Evolutionary conservation across 805 yeast species (phyloP), one percentile per base, ranked within the genome.

Genomic region (Starmera dryadoides): DNA sequence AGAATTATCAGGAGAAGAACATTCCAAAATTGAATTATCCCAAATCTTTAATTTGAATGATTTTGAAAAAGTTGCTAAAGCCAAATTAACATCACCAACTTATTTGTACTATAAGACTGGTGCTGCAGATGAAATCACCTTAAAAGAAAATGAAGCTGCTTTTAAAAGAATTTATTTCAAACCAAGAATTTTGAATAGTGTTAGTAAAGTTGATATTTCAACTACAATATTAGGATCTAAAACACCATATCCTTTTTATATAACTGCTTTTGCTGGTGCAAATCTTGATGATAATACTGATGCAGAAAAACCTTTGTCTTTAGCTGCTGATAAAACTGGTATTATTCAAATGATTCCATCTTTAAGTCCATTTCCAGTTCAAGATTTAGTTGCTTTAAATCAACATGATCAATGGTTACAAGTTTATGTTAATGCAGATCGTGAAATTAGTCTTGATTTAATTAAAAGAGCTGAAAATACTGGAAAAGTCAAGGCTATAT

Each of bases 181-280:
- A 28, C 79, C 79, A 16, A 65, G 66, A 36, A 62, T 67, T 15
- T 48, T 69, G 39, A 56, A 58, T 2, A 60, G 61, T 38, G 67
- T 63, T 4, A 40, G 53, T 1, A 42, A 56, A 4, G 53, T 64
- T 26, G 73, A 70, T 45, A 49, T 66, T 4, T 52, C 67, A 9
- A 74, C 79, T n/a, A 53, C 60, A 12, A 64, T 77, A 58, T 53
- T 73, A 16, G 81, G 79, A 0, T 48, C 68, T n/a, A 58, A 62
- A 33, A 63, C 70, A 0, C 52, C 52, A 21, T 62, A 66, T 16
- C 79, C 79, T 2, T 58, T 75, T 39, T 75, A 73, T 45, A 63
- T 70, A 32, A 59, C 70, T 4, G 77, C 77, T 2, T 70, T 74
- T 26, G 76, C 75, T 1, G 60, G 66, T 21, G 68, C 71, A 4